phyloP scores from a whole-genome alignment of 2,329 filamentous ascomycete genomes.

The Phyllosticta capitalensis region DNA sequence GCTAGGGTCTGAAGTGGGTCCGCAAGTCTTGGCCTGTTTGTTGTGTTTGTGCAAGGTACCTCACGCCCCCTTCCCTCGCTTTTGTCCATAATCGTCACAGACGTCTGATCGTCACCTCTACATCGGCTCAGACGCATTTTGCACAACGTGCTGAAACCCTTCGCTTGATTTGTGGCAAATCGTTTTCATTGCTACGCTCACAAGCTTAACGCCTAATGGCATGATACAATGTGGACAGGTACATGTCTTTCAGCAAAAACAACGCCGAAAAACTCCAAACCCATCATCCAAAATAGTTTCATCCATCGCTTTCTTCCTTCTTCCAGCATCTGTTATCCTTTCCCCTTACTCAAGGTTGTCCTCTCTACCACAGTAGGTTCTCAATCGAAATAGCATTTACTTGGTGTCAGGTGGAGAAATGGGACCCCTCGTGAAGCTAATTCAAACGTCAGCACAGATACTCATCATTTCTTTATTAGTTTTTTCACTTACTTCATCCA shows the following conservation, averaged over 20 bases:
- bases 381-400: too few relatives aligned
- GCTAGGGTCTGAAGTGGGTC: too few relatives aligned
- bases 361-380: too few relatives aligned
- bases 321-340: too few relatives aligned
- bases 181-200: background rate
- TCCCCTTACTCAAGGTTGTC: too few relatives aligned
- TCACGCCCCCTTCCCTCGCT: background rate
- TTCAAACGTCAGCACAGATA: background rate
- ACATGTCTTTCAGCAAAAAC: background rate
- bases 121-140: background rate
- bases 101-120: background rate
- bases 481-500: constrained; percentile 6
- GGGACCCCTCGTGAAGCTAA: constrained; percentile 4
- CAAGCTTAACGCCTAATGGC: background rate
- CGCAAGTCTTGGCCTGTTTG: background rate
- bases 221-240: background rate
- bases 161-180: background rate
- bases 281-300: too few relatives aligned
- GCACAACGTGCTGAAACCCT: background rate
- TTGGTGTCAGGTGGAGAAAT: background rate
- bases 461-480: background rate
- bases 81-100: background rate
- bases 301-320: too few relatives aligned
- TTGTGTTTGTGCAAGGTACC: background rate
- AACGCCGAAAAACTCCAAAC: too few relatives aligned